Base-by-base conservation (phyloP, 1,284 basidiomycete species). In the Lignosus rhinocerotis region DNA sequence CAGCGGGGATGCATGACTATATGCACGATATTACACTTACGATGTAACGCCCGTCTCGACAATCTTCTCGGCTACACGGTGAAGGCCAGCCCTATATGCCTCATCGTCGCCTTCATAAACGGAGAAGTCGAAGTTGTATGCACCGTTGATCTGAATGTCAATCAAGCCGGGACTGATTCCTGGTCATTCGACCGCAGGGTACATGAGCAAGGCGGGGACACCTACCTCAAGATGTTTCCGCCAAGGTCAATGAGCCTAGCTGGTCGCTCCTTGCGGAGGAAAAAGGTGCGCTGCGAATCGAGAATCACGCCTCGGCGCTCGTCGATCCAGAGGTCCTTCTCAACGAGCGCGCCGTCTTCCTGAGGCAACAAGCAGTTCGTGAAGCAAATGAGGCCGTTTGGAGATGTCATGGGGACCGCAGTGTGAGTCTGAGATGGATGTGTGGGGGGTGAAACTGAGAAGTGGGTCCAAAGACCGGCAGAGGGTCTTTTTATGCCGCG, bases 51-150 rank as follows among this genome's bases (percentile, higher is more conserved):
- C 94, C 1, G 93, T 96, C 74, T 94, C 91, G 14, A 90, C 81
- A 52, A 96, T 91, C 62, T 85, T 83, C 69, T 83, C 81, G 1
- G 91, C 86, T 51, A 95, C 85, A 60, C 77, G 76, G 68, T 85
- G 83, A 69, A 96, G 76, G 3, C 90, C 89, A n/a, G 81, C 67
- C 44, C 78, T 75, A 73, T 94, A 95, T 0, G 74, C 76, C 45
- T 82, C 80, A 58, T 92, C 89, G 62, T 89, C 82, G 11, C 80
- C 83, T 19, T 90, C 84, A 64, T 85, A 88, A 14, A 93, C 83
- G 17, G 90, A 93, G 67, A 96, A 96, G 73, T 96, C 94, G 67
- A 95, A 88, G 16, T 90, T 89, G 71, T 93, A 96, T 7, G 87
- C 94, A 49, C 94, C 94, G 66, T 96, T 93, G 63, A 93, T 86